phyloP scores from a whole-genome alignment of 305 asterid genomes.

The Solanum hybrid region DNA sequence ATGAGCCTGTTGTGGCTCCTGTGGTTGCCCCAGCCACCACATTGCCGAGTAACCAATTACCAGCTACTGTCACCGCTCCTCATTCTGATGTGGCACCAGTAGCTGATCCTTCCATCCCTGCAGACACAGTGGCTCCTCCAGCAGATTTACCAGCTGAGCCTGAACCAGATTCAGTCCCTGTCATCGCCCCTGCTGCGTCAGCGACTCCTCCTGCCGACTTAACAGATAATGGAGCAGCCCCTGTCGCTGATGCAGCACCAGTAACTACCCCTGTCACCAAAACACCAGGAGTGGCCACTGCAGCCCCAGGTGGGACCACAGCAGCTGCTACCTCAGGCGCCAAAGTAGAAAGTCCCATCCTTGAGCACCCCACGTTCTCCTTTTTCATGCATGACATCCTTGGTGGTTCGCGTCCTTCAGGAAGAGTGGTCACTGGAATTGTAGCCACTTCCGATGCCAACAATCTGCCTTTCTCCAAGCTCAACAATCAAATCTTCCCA shows the following conservation, averaged over 20 bases:
- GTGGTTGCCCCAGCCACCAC: conserved; percentile 24
- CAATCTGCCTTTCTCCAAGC: conserved; percentile 62
- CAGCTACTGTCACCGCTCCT: not conserved
- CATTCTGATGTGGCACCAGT: not conserved
- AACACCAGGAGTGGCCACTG: not conserved
- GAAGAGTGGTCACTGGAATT: conserved; percentile 65
- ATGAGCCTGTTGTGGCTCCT: conserved; percentile 23
- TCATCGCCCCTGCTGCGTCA: not conserved
- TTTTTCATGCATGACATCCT: conserved; percentile 84
- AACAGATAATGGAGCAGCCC: not conserved
- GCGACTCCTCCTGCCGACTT: not conserved
- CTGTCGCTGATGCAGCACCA: not conserved
- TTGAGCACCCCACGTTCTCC: conserved; percentile 18
- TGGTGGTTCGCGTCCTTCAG: conserved; percentile 59
- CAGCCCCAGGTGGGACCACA: conserved; percentile 3
- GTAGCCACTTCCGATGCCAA: conserved; percentile 53
- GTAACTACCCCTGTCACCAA: not conserved
- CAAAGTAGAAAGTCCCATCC: conserved; percentile 7
- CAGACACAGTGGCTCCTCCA: conserved; percentile 29
- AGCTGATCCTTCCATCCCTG: conserved; percentile 2
- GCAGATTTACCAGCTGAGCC: conserved; percentile 17
- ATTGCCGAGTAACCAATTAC: conserved; percentile 17
- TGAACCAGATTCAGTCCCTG: not conserved
- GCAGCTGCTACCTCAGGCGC: conserved; percentile 4
- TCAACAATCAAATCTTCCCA: conserved; percentile 65